Base-by-base conservation (phyloP, 1,284 basidiomycete species). In the Xerocomus amazonicus region DNA sequence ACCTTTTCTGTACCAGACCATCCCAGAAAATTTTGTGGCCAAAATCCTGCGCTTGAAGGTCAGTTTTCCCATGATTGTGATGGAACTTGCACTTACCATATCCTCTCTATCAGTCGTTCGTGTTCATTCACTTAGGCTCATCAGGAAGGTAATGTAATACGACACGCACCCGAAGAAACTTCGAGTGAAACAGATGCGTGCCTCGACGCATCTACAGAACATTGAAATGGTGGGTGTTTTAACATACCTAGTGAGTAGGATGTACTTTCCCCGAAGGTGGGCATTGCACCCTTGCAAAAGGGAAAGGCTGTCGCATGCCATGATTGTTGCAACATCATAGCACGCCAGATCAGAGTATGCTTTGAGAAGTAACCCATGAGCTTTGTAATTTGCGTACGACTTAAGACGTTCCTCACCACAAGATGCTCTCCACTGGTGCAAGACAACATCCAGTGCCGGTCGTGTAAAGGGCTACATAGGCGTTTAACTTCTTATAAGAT, bases 361-460 rank as follows among this genome's bases (percentile, higher is more conserved):
- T 26, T 63, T 51, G 32, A 71, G 62, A 26, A 63, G 58, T 19
- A 56, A 50, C 44, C 65, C 64, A 36, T 63, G 59, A 6, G 59
- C 45, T 46, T 71, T 72, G 51, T 72, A 70, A 33, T 62, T 66
- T 38, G 51, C 45, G 50, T 70, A 70, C 14, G 72, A 54, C 46
- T 63, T 71, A 32, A 62, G 55, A 17, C 70, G 61, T 48, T 70
- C 65, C 70, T 71, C 68, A 68, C 65, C 66, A 67, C 19, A 39
- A 31, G 19, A 50, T 39, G 8, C 54, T 50, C 9, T 58, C 55
- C 27, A 51, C 43, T 16, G 51, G 56, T 10, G 43, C 51, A 40
- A 59, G 37, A 17, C 45, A 53, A 37, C 65, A 67, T 29, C 42
- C 37, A 9, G 31, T 51, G 10, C 59, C 56, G 17, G 49, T 43